Evolutionary conservation across 305 asterid species (phyloP).

Genomic region (Fraxinus greggii): DNA sequence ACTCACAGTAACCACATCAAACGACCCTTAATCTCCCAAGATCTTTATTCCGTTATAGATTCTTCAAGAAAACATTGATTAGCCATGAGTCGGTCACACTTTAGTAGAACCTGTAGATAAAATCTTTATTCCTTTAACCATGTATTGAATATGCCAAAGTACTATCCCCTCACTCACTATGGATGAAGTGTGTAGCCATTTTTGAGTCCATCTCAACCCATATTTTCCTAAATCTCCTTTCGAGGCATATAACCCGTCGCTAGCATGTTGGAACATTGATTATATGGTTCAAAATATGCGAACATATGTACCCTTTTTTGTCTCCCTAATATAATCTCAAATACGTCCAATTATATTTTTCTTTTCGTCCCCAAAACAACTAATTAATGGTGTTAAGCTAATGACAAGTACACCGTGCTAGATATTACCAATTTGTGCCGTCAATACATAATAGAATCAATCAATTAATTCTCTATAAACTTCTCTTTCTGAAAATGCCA

Average conservation of each 20-base stretch:
- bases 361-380: neutral
- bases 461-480: neutral
- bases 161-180: neutral
- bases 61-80: neutral
- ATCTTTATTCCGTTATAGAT: neutral
- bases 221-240: neutral
- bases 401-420: neutral
- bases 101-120: neutral
- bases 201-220: neutral
- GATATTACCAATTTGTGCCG: neutral
- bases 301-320: neutral
- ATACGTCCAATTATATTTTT: neutral
- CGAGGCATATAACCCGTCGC: neutral
- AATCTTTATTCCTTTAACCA: neutral
- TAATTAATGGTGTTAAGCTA: neutral
- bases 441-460: neutral
- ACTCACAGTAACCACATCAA: neutral
- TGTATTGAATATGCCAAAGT: neutral
- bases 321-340: neutral
- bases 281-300: neutral
- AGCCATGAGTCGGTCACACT: neutral
- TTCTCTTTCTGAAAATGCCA: neutral
- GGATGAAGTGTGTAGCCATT: neutral
- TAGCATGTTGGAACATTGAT: neutral
- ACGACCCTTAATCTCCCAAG: neutral